These are phyloP conservation scores for Geranomyces variabilis DNA, from an alignment of 192 early-diverging fungal species.

Conservation along the genomic window DNA sequence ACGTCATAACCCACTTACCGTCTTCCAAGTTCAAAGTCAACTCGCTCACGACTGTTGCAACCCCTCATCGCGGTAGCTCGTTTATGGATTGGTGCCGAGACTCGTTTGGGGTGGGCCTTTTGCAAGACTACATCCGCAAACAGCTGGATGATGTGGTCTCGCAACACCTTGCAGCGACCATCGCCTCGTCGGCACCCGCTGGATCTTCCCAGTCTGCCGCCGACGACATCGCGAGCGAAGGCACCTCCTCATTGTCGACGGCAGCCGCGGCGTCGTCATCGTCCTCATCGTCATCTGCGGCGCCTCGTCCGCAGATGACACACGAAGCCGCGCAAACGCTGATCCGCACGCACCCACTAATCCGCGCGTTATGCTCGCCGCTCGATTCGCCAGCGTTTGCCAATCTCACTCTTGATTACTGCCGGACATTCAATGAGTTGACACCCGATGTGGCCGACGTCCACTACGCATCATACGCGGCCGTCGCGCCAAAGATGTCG, in stretches of 20 bases:
- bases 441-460: slow-evolving; percentile 79
- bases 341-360: slow-evolving; percentile 36
- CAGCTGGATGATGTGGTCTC: slow-evolving; percentile 45
- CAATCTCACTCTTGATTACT: slow-evolving; percentile 89
- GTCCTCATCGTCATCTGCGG: neutral
- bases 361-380: slow-evolving; percentile 57
- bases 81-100: slow-evolving; percentile 96
- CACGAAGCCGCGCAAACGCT: slow-evolving; percentile 1
- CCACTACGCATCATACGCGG: slow-evolving; percentile 75
- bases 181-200: neutral
- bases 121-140: slow-evolving; percentile 37
- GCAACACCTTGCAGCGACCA: slow-evolving; percentile 12
- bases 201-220: neutral
- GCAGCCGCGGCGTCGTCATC: too few relatives aligned
- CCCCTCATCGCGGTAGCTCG: slow-evolving; percentile 88
- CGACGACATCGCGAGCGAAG: neutral
- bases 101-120: slow-evolving; percentile 77
- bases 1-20: slow-evolving; percentile 82
- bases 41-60: slow-evolving; percentile 89
- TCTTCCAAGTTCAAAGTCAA: slow-evolving; percentile 66
- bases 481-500: slow-evolving; percentile 55
- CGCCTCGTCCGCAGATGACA: neutral
- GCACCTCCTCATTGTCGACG: too few relatives aligned
- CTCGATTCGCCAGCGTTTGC: slow-evolving; percentile 90
- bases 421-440: slow-evolving; percentile 81